A percentile compares a stretch with the other conserved stretches of the same genome.
Conservation (phyloP, 2,329 filamentous ascomycete genomes). For the Geosmithia flava region DNA sequence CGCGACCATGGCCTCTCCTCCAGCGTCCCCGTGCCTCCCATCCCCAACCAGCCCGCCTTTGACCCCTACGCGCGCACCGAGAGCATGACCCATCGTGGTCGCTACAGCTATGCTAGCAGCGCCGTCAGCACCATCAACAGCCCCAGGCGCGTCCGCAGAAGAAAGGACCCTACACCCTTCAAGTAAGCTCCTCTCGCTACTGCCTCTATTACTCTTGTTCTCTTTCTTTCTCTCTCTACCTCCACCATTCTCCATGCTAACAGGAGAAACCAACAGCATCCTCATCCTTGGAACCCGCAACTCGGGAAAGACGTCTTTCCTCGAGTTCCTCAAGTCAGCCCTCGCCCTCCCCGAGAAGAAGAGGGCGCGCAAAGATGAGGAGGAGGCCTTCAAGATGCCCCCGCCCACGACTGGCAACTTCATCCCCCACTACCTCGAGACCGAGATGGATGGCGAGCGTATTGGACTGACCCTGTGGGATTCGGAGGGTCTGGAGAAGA, state of each 20-base stretch:
- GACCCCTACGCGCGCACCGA: slow-evolving; percentile 76
- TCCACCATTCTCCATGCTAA: slow-evolving; percentile 3
- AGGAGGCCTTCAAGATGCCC: slow-evolving; percentile 45
- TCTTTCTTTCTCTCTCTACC: not conserved
- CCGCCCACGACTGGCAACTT: slow-evolving; percentile 55
- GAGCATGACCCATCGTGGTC: slow-evolving; percentile 93
- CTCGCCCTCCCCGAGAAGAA: slow-evolving; percentile 76
- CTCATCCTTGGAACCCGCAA: slow-evolving; percentile 79
- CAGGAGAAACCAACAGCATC: slow-evolving; percentile 43
- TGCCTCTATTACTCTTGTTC: not conserved
- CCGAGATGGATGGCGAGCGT: slow-evolving; percentile 84
- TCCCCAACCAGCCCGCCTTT: slow-evolving; percentile 43
- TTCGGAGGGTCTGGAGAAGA: slow-evolving; percentile 88
- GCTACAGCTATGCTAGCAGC: slow-evolving; percentile 93
- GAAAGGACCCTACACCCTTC: slow-evolving; percentile 96
- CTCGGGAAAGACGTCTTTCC: slow-evolving; percentile 91
- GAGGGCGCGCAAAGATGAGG: slow-evolving; percentile 41
- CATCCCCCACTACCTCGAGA: slow-evolving; percentile 81
- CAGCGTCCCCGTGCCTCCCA: slow-evolving; percentile 39
- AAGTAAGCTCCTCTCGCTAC: slow-evolving; percentile 47
- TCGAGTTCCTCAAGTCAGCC: slow-evolving; percentile 85
- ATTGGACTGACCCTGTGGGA: slow-evolving; percentile 94
- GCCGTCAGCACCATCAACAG: slow-evolving; percentile 86
- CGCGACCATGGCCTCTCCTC: slow-evolving; percentile 25
- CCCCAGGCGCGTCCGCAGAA: slow-evolving; percentile 78